Evolutionary conservation across 306 rosid genomes (phyloP), one percentile per base, ranked within the genome.

Genomic region (Pyrus betulifolia): DNA sequence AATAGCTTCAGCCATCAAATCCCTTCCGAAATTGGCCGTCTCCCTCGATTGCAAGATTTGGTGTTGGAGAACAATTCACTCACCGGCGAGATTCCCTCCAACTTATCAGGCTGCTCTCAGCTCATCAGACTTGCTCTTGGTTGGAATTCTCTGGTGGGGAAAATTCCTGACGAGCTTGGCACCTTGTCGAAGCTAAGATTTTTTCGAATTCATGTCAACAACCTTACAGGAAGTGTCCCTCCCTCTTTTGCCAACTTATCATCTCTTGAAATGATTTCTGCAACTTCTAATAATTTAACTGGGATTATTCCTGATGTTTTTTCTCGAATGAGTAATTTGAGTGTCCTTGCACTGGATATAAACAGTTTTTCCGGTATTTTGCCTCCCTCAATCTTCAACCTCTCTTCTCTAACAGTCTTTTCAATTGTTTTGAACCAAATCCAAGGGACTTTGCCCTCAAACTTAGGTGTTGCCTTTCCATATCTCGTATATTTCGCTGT

Each of bases 371-470:
- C 72, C 15, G 58, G 72, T 23, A 14, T 1, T 13, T 3, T 69
- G 22, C 58, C 72, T 69, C 57, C 21, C 72, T 69, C 72, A 23
- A 14, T 45, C 49, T 33, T 55, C 31, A 71, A 71, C 35, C 13
- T 55, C 66, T 54, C 76, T 55, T 71, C 75, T 11, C 18, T 71
- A 4, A 28, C 12, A 11, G 1, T 11, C 1, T 18, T 71, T 71
- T 12, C 10, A 21, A 23, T 71, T 8, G 2, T 1, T 15, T 19
- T 1, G 5, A 71, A 71, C 66, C 33, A 35, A 5, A 71, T 71
- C 31, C 65, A 55, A 54, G 76, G 76, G 11, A 31, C 28, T 54
- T 40, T 71, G 45, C 76, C 76, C 9, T 22, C 76, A 55, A 71
- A 55, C 76, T 22, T 71, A 9, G 76, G 52, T n/a, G 1, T 21